These are phyloP conservation scores for Naganishia vishniacii DNA, from an alignment of 768 basidiomycete genomes.

Conservation along the genomic window DNA sequence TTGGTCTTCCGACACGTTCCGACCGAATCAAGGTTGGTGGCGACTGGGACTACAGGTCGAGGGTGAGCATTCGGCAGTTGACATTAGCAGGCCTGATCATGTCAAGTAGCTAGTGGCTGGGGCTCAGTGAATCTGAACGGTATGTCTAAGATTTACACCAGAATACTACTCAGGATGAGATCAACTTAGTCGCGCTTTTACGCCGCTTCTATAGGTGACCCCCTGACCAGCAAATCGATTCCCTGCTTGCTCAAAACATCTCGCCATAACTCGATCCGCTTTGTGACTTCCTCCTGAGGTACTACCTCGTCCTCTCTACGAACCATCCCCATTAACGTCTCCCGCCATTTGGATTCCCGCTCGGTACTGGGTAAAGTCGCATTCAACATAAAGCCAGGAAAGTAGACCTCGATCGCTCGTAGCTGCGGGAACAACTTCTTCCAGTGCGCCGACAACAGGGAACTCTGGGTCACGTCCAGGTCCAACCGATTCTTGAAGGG, in stretches of 20 bases:
- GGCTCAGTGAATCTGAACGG: no score
- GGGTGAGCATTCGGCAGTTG: no score
- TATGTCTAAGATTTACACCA: no score
- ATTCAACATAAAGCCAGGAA: background rate
- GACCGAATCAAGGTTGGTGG: no score
- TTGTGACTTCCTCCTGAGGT: background rate
- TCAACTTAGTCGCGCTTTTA: no score
- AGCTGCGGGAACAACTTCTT: background rate
- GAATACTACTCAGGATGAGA: no score
- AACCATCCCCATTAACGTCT: background rate
- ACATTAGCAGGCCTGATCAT: no score
- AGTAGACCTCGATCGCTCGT: constrained; percentile 4
- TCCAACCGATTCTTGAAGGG: background rate
- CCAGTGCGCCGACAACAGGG: background rate
- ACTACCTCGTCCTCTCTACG: background rate
- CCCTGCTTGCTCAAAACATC: constrained; percentile 1
- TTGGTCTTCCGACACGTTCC: no score
- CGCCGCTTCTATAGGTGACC: background rate
- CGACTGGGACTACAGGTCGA: no score
- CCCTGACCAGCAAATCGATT: background rate
- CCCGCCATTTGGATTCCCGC: background rate
- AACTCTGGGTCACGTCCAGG: background rate
- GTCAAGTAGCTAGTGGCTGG: no score
- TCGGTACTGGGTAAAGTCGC: background rate
- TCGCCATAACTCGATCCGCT: background rate